Evolutionary conservation across 495 filamentous ascomycete genomes (phyloP).

Genomic region (Trichoderma gamsii): DNA sequence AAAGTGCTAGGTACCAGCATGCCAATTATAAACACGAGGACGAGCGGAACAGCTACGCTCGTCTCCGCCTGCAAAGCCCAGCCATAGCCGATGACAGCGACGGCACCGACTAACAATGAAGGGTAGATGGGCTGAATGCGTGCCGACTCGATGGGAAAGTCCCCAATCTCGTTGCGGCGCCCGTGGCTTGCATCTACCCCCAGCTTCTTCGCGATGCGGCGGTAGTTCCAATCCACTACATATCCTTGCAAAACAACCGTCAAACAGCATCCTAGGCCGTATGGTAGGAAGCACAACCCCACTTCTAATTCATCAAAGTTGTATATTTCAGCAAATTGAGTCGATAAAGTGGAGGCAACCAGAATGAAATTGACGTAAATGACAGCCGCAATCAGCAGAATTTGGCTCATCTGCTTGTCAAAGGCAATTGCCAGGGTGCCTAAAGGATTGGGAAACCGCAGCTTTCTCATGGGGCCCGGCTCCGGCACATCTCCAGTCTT

Average conservation of each 20-base stretch:
- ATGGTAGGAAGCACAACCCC: constrained; percentile 55
- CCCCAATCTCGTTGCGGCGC: constrained; percentile 44
- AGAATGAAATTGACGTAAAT: constrained; percentile 46
- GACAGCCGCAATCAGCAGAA: constrained; percentile 43
- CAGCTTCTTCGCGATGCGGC: constrained; percentile 41
- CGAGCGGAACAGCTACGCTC: constrained; percentile 44
- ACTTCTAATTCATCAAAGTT: constrained; percentile 60
- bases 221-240: constrained; percentile 52
- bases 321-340: constrained; percentile 58
- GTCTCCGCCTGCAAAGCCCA: constrained; percentile 49
- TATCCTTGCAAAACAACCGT: constrained; percentile 61
- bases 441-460: constrained; percentile 65
- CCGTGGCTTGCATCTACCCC: constrained; percentile 46
- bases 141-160: constrained; percentile 61
- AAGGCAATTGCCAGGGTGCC: constrained; percentile 58
- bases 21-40: constrained; percentile 52
- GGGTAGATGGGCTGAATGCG: constrained; percentile 51
- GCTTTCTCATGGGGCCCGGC: constrained; percentile 34
- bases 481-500: constrained; percentile 25
- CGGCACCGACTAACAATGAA: constrained; percentile 35
- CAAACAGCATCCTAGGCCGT: constrained; percentile 61
- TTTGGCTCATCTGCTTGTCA: constrained; percentile 52
- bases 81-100: constrained; percentile 46
- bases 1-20: constrained; percentile 49
- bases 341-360: constrained; percentile 47